Base-by-base conservation (phyloP, 148 eudicot species). In the Heliosperma pusillum region DNA sequence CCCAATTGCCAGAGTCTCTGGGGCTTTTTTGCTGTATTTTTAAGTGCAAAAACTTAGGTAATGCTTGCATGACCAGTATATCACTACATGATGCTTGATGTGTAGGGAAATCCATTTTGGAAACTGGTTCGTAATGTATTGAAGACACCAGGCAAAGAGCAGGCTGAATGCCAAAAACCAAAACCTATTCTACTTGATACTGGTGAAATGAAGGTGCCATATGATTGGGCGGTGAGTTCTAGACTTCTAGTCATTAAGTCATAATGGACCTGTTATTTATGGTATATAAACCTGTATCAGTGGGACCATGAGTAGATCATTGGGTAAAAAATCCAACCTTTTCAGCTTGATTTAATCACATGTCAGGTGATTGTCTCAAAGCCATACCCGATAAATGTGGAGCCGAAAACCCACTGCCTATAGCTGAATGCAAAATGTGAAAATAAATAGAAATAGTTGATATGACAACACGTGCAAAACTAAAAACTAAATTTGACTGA, bases 91-190 rank as follows among this genome's bases (percentile, higher is more conserved):
- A 56, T 80, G 53, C 57, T 57, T 67, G 60, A 29, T 75, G 36
- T 65, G 27, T 79, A 94, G 98, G 98, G 98, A 40, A 94, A 94
- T 84, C 82, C 88, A 27, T 94, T 94, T 66, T 94, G 98, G 98
- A 90, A 71, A 84, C 66, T 87, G 69, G 93, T 94, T 70, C 89
- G 98, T 36, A 66, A 66, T 66, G 24, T 36, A 36, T 25, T 66
- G 52, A 66, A 66, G 70, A 19, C 52, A 9, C 70, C 70, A 66
- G 20, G 70, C 47, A 66, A n/a, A 66, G 52, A 36, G 70, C 70
- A 66, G 52, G 52, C 36, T 66, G 52, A 66, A 0, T 66, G 70
- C 20, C 70, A 66, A 33, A 36, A 66, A 36, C 70, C 70, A 40
- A 66, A 66, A 20, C 52, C 70, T 24, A 66, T 66, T 66, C 70